phyloP scores from a whole-genome alignment of 2,329 filamentous ascomycete genomes.

The Pestalotiopsis sp. region DNA sequence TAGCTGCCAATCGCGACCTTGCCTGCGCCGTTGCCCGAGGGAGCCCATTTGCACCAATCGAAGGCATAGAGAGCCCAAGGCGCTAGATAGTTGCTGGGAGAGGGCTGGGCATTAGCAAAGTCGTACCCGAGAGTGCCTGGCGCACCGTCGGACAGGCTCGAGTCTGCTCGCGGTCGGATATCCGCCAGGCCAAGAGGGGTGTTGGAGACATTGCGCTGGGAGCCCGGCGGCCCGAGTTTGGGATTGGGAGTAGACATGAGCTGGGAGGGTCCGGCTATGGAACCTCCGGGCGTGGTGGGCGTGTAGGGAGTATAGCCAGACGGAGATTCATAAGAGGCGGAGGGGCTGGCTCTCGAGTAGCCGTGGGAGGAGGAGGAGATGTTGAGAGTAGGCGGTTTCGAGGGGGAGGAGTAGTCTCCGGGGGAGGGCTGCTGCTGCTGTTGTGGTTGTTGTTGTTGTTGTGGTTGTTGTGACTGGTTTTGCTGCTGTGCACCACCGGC shows the following conservation, averaged over 20 bases:
- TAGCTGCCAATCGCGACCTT: constrained; percentile 97
- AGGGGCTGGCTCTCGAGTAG: constrained; percentile 85
- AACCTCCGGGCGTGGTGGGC: constrained; percentile 63
- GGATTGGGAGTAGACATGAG: constrained; percentile 60
- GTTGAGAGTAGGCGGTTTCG: constrained; percentile 65
- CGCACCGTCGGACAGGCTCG: constrained; percentile 71
- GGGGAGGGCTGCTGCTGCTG: constrained; percentile 39
- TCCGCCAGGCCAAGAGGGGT: constrained; percentile 90
- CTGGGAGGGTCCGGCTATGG: constrained; percentile 53
- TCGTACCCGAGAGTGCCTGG: constrained; percentile 66
- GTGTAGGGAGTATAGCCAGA: constrained; percentile 56
- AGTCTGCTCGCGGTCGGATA: constrained; percentile 84
- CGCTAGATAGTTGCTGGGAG: constrained; percentile 90
- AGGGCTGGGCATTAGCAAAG: constrained; percentile 60
- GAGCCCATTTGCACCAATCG: constrained; percentile 99
- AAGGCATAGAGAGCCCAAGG: constrained; percentile 96
- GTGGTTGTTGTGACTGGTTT: constrained; percentile 9
- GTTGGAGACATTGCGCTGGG: constrained; percentile 68
- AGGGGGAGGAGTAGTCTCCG: constrained; percentile 46
- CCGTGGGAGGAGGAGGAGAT: constrained; percentile 55
- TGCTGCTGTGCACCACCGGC: constrained; percentile 37
- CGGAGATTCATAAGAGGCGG: constrained; percentile 57
- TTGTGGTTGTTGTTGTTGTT: constrained; percentile 24
- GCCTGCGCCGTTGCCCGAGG: constrained; percentile 76
- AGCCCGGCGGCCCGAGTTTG: constrained; percentile 58